A percentile compares a stretch with the other conserved stretches of the same genome.
Conservation (phyloP, 345 rosid genomes). For the Melaleuca alternifolia region DNA sequence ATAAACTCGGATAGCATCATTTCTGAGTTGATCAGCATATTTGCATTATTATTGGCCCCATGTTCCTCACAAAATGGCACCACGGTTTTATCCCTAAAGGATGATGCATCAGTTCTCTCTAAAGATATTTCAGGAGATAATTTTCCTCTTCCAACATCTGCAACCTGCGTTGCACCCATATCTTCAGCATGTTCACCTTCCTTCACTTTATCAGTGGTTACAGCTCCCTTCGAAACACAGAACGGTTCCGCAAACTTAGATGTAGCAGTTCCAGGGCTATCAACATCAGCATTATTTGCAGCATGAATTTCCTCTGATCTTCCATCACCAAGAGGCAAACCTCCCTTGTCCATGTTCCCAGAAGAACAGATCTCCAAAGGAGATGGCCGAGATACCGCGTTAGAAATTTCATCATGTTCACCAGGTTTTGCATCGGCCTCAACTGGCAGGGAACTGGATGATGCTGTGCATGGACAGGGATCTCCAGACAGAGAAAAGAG, state of each 20-base stretch:
- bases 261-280: constrained; percentile 65
- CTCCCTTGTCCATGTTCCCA: constrained; percentile 22
- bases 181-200: constrained; percentile 11
- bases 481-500: constrained; percentile 33
- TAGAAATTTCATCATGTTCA: constrained; percentile 20
- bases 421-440: constrained; percentile 13
- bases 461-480: constrained; percentile 8
- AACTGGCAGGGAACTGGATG: constrained; percentile 20
- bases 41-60: constrained; percentile 7
- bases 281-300: constrained; percentile 41
- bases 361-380: constrained; percentile 30
- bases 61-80: constrained; percentile 10
- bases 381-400: constrained; percentile 22
- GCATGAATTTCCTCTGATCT: constrained; percentile 21
- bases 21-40: constrained; percentile 14
- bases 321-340: constrained; percentile 21
- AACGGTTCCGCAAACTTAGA: constrained; percentile 38
- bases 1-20: constrained; percentile 23
- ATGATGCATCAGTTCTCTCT: constrained; percentile 6
- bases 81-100: constrained; percentile 7
- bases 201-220: constrained; percentile 15
- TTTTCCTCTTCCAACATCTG: constrained; percentile 1
- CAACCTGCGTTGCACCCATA: constrained; percentile 8
- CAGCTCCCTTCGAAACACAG: constrained; percentile 8
- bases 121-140: constrained; percentile 1